phyloP scores from a whole-genome alignment of 2,329 filamentous ascomycete species.

The Hypoxylon rubiginosum region DNA sequence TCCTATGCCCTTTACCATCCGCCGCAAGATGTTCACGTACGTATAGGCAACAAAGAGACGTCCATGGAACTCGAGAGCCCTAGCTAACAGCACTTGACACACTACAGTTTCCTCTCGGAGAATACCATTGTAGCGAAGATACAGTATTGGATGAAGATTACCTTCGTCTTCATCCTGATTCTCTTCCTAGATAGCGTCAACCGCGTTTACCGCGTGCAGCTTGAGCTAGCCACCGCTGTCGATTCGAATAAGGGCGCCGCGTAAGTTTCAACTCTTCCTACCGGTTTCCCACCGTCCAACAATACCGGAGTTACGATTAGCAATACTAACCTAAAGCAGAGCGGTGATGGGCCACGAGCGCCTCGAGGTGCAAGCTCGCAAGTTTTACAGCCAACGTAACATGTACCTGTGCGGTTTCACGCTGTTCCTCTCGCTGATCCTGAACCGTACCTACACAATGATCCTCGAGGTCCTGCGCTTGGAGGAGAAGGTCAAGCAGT shows the following conservation, averaged over 20 bases:
- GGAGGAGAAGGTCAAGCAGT: slow-evolving; percentile 89
- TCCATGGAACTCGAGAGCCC: slow-evolving; percentile 18
- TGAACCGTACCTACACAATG: slow-evolving; percentile 99
- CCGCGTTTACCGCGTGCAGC: slow-evolving; percentile 95
- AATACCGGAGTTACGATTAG: background rate
- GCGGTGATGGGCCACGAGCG: slow-evolving; percentile 91
- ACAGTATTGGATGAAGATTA: slow-evolving; percentile 98
- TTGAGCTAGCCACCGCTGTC: slow-evolving; percentile 81
- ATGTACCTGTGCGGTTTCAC: slow-evolving; percentile 99
- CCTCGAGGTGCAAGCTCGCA: slow-evolving; percentile 98
- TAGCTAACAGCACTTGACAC: slow-evolving; percentile 1
- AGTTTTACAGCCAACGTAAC: slow-evolving; percentile 99
- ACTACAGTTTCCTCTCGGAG: slow-evolving; percentile 87
- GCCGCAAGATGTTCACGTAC: slow-evolving; percentile 85
- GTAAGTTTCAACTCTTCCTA: slow-evolving; percentile 57
- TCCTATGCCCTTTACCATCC: slow-evolving; percentile 88
- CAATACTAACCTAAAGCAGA: slow-evolving; percentile 42
- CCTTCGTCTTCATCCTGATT: slow-evolving; percentile 98
- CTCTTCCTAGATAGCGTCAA: slow-evolving; percentile 97
- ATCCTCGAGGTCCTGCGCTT: slow-evolving; percentile 92
- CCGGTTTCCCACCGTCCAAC: slow-evolving; percentile 1
- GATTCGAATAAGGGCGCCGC: slow-evolving; percentile 67
- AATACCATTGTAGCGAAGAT: slow-evolving; percentile 87
- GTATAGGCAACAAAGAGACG: slow-evolving; percentile 46
- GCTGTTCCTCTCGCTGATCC: slow-evolving; percentile 96